Evolutionary conservation across 2,329 filamentous ascomycete species (phyloP), one percentile per base, ranked within the genome.

Genomic region (Aspergillus unguis): DNA sequence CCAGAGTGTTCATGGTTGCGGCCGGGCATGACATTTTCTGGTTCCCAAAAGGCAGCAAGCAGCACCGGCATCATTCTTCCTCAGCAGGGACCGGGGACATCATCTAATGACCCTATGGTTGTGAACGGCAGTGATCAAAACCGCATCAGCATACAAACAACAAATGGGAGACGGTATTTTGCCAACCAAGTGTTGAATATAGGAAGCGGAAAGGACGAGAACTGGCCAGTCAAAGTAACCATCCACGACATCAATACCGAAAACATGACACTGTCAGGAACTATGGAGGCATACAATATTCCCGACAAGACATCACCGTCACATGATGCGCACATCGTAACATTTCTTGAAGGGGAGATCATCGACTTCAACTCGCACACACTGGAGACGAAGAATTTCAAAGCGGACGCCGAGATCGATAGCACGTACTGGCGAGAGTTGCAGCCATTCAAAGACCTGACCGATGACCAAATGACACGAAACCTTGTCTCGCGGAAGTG

Each of bases 251-350:
- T 87, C 42, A 82, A 87, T 65, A 79, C 78, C 60, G 71, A 75
- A 4, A 75, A 72, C 17, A 85, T 86, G 82, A 82, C 81, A 0
- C 67, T 87, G 17, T 81, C 82, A 25, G 85, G 84, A 3, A 86
- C 83, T 6, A 87, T 87, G 85, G 83, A 86, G 68, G 85, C 85
- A 4, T 86, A 85, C 70, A 84, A 87, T 59, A 84, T 86, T 9
- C 84, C 84, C 2, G 74, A 79, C 54, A 77, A 77, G 50, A 74
- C 76, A 6, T 69, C 70, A 1, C 64, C 67, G 17, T 70, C 67
- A 3, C 68, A 70, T 45, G 69, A 70, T 46, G 72, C 74, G 11
- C 76, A 77, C 53, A 87, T 87, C 52, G 81, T 82, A 11, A 86
- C 84, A 2, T 87, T 83, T 62, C 76, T 87, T 41, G 84, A 86